phyloP scores from a whole-genome alignment of 495 filamentous ascomycete species.

The Aeminium ludgeri region DNA sequence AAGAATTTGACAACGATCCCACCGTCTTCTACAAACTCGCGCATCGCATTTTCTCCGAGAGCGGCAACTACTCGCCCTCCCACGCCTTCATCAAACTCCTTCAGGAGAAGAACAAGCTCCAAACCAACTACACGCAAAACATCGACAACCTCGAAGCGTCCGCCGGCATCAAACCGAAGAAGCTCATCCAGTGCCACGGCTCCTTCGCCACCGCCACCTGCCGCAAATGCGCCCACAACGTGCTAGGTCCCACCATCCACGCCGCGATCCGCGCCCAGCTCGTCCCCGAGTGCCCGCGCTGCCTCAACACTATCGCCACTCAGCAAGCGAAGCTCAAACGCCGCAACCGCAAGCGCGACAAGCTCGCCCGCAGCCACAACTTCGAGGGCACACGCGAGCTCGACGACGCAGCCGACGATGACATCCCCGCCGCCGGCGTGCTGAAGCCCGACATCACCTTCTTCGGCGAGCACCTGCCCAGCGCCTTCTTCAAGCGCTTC shows the following conservation, averaged over 20 bases:
- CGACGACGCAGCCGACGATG: conserved; percentile 51
- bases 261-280: conserved; percentile 57
- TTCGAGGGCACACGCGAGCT: conserved; percentile 33
- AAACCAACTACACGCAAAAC: conserved; percentile 97
- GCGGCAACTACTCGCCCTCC: conserved; percentile 59
- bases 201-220: conserved; percentile 88
- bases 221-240: conserved; percentile 59
- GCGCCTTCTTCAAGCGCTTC: conserved; percentile 67
- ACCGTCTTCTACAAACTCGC: conserved; percentile 81
- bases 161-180: conserved; percentile 66
- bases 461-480: conserved; percentile 80
- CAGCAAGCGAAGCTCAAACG: conserved; percentile 44
- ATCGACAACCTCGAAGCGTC: conserved; percentile 92
- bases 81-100: conserved; percentile 93
- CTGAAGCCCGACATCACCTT: conserved; percentile 99
- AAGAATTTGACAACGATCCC: conserved; percentile 70
- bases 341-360: conserved; percentile 1
- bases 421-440: conserved; percentile 57
- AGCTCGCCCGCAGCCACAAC: conserved; percentile 31
- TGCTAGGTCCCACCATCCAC: conserved; percentile 63
- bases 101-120: conserved; percentile 72
- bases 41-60: conserved; percentile 70
- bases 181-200: conserved; percentile 90
- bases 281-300: conserved; percentile 47
- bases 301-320: conserved; percentile 32